Conservation (phyloP, 2,329 filamentous ascomycete genomes). For the Paradendryphiella salina region DNA sequence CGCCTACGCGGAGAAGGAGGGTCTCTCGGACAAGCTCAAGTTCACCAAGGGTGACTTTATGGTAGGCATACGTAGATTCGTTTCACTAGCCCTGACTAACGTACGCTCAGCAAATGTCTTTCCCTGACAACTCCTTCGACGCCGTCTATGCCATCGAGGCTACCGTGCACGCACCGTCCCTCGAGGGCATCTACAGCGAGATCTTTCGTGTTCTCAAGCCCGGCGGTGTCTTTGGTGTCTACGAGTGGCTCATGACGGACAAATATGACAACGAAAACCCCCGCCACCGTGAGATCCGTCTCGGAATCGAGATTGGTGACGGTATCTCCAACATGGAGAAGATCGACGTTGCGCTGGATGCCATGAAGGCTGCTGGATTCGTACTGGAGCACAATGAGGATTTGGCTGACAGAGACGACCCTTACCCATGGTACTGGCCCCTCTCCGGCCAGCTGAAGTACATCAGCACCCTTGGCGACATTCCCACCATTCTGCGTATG, state of each 20-base stretch:
- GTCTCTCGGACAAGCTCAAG: constrained; percentile 74
- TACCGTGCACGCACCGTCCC: constrained; percentile 87
- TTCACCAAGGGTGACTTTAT: constrained; percentile 98
- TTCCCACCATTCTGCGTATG: constrained; percentile 85
- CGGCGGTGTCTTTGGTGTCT: constrained; percentile 92
- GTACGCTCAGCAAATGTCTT: constrained; percentile 76
- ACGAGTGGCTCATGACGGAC: constrained; percentile 99
- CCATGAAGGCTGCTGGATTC: constrained; percentile 87
- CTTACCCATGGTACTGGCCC: constrained; percentile 92
- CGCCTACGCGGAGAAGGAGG: constrained; percentile 79
- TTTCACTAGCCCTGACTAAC: constrained; percentile 6
- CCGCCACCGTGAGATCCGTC: constrained; percentile 83
- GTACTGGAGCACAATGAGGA: constrained; percentile 83
- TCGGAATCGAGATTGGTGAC: constrained; percentile 93
- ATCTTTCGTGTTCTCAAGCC: constrained; percentile 96
- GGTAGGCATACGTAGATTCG: constrained; percentile 50
- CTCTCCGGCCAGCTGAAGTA: constrained; percentile 83
- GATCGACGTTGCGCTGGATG: constrained; percentile 75
- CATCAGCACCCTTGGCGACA: constrained; percentile 76
- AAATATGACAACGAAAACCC: constrained; percentile 87
- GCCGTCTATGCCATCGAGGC: constrained; percentile 97
- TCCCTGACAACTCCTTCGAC: constrained; percentile 89
- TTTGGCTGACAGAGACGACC: constrained; percentile 73
- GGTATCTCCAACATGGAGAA: constrained; percentile 98
- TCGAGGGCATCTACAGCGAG: constrained; percentile 90